Evolutionary conservation across 176 grass and related monocot genomes (phyloP).

Genomic region (Bromus sterilis): DNA sequence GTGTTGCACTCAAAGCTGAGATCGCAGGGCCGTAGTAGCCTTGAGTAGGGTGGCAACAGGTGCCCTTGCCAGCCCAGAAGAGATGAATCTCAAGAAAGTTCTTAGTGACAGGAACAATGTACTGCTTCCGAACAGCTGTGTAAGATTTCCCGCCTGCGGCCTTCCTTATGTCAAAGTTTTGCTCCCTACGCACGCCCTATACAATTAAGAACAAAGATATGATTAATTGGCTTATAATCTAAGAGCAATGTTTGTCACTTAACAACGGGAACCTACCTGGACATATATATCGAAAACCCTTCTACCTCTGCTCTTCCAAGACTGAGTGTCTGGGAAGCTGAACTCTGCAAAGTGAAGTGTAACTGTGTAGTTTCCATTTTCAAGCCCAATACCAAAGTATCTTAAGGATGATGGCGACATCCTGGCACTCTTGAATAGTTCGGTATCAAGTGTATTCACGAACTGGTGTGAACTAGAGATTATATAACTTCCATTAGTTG

Average conservation of each 20-base stretch:
- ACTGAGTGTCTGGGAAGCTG: constrained; percentile 7
- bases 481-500: constrained; percentile 29
- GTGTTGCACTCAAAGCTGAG: too few species aligned
- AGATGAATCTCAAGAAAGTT: constrained; percentile 95
- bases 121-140: constrained; percentile 49
- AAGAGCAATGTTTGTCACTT: background rate
- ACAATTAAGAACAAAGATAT: too few species aligned
- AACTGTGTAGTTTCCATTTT: too few species aligned
- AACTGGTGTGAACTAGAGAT: constrained; percentile 31
- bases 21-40: too few species aligned
- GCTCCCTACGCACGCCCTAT: constrained; percentile 57
- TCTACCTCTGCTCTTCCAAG: constrained; percentile 42
- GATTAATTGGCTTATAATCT: background rate
- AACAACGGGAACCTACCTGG: constrained; percentile 20
- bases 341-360: constrained; percentile 72
- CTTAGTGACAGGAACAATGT: constrained; percentile 45
- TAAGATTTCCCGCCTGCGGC: constrained; percentile 58
- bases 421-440: constrained; percentile 51
- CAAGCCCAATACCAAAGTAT: constrained; percentile 69
- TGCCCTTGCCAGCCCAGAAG: constrained; percentile 96
- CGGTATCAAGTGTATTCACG: constrained; percentile 43
- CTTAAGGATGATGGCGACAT: constrained; percentile 62
- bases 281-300: too few species aligned
- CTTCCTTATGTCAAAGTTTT: constrained; percentile 89
- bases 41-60: too few species aligned